These are phyloP conservation scores for Fusarium hainanense DNA, from an alignment of 2,329 filamentous ascomycete species.

Conservation along the genomic window DNA sequence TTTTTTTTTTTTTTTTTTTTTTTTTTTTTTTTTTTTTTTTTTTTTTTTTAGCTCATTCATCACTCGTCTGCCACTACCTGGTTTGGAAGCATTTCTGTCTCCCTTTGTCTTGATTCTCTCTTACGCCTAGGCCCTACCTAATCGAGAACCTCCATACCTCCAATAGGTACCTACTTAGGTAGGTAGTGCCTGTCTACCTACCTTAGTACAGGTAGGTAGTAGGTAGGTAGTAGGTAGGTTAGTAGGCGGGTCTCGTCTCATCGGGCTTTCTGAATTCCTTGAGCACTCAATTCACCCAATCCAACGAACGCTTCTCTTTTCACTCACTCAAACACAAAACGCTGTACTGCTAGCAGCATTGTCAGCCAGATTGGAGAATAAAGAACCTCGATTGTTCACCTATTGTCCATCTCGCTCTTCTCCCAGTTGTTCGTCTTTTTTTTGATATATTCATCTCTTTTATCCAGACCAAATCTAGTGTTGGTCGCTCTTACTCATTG, in stretches of 20 bases:
- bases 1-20: too few relatives aligned
- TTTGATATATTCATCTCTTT: conserved; percentile 5
- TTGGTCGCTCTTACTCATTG: conserved; percentile 5
- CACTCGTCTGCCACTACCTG: background rate
- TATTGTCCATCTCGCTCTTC: conserved; percentile 16
- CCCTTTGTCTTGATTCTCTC: conserved; percentile 2
- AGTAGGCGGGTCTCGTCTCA: conserved; percentile 6
- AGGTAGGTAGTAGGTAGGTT: too few relatives aligned
- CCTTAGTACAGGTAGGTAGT: too few relatives aligned
- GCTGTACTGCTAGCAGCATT: conserved; percentile 3
- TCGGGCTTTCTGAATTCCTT: background rate
- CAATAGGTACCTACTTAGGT: too few relatives aligned
- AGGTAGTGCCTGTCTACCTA: too few relatives aligned
- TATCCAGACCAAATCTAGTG: conserved; percentile 1
- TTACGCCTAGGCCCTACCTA: background rate
- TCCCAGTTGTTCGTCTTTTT: conserved; percentile 13
- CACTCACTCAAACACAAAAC: conserved; percentile 2
- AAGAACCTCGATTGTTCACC: conserved; percentile 19
- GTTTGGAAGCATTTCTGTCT: background rate
- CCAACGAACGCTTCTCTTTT: background rate
- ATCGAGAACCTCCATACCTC: background rate
- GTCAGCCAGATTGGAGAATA: conserved; percentile 8
- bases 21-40: too few relatives aligned
- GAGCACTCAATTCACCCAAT: background rate
- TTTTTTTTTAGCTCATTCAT: conserved; percentile 10